These are phyloP conservation scores for Macrolepiota dolichaula DNA, from an alignment of 768 basidiomycete species.

Conservation along the genomic window DNA sequence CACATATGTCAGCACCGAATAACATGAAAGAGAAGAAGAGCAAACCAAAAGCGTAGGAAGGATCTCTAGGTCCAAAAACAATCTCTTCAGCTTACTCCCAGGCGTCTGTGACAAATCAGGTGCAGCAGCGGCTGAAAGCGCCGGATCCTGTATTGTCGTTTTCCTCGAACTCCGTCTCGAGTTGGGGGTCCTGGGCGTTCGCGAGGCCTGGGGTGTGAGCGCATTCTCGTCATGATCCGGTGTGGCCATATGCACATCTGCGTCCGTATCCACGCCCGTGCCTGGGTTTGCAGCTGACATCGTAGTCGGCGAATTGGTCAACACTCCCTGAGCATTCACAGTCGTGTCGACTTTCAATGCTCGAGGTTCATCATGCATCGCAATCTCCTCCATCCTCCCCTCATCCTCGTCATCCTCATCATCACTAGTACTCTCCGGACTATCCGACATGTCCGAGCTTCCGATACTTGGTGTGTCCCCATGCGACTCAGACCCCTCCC, in stretches of 20 bases:
- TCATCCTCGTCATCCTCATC: conserved; percentile 54
- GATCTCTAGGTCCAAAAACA: conserved; percentile 72
- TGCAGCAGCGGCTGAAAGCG: conserved; percentile 9
- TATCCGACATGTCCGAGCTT: conserved; percentile 70
- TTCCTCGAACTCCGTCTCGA: conserved; percentile 59
- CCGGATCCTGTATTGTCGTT: conserved; percentile 29
- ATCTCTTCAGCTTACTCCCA: conserved; percentile 79
- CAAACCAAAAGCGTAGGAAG: conserved; percentile 76
- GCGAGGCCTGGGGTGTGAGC: conserved; percentile 5
- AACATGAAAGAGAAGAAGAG: conserved; percentile 10
- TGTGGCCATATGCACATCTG: neutral
- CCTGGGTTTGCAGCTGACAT: neutral
- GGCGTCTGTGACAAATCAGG: conserved; percentile 43
- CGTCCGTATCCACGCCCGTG: neutral
- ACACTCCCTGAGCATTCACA: neutral
- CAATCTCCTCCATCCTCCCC: conserved; percentile 69
- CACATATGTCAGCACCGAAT: conserved; percentile 5
- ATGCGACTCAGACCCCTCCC: conserved; percentile 68
- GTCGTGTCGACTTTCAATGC: conserved; percentile 1
- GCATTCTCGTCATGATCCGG: conserved; percentile 4
- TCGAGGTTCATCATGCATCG: conserved; percentile 62
- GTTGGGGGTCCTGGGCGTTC: neutral
- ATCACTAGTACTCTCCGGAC: conserved; percentile 69
- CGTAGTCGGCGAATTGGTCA: neutral
- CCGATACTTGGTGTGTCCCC: conserved; percentile 77